A percentile compares a stretch with the other conserved stretches of the same genome.
Conservation (phyloP, 2,329 filamentous ascomycete species). For the Penicillium sp. region DNA sequence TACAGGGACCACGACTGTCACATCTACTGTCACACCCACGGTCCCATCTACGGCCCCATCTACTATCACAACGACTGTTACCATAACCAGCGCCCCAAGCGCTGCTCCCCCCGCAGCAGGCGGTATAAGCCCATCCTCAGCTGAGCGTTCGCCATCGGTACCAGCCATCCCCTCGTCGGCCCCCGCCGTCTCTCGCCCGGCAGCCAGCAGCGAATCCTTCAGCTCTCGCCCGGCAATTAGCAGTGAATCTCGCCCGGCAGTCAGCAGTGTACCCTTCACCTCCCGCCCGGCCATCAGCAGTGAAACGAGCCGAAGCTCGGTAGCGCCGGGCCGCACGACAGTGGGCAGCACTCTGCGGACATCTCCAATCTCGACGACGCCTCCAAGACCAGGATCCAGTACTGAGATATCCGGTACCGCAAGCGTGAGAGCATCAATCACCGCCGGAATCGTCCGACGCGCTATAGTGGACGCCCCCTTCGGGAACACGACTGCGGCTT, state of each 20-base stretch:
- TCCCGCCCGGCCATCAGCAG: too few relatives aligned
- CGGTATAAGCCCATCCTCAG: not conserved
- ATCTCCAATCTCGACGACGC: not conserved
- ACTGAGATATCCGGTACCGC: not conserved
- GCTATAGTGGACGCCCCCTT: not conserved
- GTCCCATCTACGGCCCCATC: not conserved
- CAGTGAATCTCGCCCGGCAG: not conserved
- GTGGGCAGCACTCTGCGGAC: slow-evolving; percentile 5
- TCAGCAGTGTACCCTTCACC: not conserved
- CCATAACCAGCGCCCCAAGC: slow-evolving; percentile 3
- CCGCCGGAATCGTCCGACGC: slow-evolving; percentile 14
- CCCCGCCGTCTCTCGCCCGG: not conserved
- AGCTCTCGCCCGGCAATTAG: not conserved
- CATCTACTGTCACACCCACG: not conserved
- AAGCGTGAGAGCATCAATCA: slow-evolving; percentile 4
- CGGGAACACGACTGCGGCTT: slow-evolving; percentile 12
- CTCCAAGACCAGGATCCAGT: not conserved
- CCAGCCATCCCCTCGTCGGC: not conserved
- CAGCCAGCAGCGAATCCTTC: not conserved
- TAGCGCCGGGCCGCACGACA: slow-evolving; percentile 3
- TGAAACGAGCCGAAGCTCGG: slow-evolving; percentile 1
- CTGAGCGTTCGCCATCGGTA: not conserved
- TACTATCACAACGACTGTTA: not conserved
- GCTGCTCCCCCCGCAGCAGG: not conserved
- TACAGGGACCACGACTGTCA: not conserved